A percentile compares a stretch with the other conserved stretches of the same genome.
Evolutionary conservation across 495 filamentous ascomycete species (phyloP).

Genomic region (Aspergillus baeticus): DNA sequence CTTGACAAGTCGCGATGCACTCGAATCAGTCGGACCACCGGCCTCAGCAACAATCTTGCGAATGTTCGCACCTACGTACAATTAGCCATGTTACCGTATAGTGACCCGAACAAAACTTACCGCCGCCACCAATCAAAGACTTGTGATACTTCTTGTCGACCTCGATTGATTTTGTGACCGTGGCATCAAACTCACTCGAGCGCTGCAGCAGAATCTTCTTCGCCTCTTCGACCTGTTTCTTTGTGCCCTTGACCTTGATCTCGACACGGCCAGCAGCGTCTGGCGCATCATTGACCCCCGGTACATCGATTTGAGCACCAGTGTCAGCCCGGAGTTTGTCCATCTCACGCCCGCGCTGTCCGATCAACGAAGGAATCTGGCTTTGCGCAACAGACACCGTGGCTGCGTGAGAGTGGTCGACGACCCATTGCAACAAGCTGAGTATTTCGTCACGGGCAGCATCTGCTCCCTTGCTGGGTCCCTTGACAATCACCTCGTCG

Average conservation of each 20-base stretch:
- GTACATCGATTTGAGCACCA: slow-evolving; percentile 87
- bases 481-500: slow-evolving; percentile 89
- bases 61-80: slow-evolving; percentile 71
- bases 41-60: slow-evolving; percentile 83
- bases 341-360: slow-evolving; percentile 83
- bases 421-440: slow-evolving; percentile 78
- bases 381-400: slow-evolving; percentile 81
- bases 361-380: slow-evolving; percentile 87
- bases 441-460: slow-evolving; percentile 86
- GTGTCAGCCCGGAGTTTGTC: slow-evolving; percentile 81
- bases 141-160: slow-evolving; percentile 92
- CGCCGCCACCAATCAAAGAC: slow-evolving; percentile 81
- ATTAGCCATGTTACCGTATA: slow-evolving; percentile 31
- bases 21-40: slow-evolving; percentile 81
- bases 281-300: slow-evolving; percentile 58
- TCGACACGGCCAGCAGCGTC: slow-evolving; percentile 67
- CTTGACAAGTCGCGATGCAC: slow-evolving; percentile 80
- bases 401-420: slow-evolving; percentile 76
- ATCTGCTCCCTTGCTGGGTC: slow-evolving; percentile 87
- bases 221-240: slow-evolving; percentile 82
- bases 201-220: slow-evolving; percentile 86
- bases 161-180: slow-evolving; percentile 74
- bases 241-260: slow-evolving; percentile 87
- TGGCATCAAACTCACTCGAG: slow-evolving; percentile 80
- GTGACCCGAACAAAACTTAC: slow-evolving; percentile 50